Percentiles rank a stretch among this genome's conserved stretches.
These are phyloP conservation scores for Exophiala xenobiotica DNA, from an alignment of 2,329 filamentous ascomycete genomes.

Conservation along the genomic window DNA sequence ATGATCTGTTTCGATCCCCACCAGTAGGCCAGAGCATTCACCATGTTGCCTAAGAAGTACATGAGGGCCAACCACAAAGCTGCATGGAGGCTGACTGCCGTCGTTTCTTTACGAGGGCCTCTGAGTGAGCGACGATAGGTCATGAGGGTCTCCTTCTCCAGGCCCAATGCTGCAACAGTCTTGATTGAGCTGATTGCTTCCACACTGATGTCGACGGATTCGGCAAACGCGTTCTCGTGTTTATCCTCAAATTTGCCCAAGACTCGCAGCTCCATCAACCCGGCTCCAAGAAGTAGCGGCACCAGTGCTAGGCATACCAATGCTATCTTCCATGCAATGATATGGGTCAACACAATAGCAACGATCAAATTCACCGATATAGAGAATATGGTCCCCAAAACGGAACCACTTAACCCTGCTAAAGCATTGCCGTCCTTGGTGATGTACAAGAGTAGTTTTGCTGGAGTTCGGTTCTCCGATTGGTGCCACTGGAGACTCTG, in stretches of 20 bases:
- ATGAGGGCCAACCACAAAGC: constrained; percentile 48
- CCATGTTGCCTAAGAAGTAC: constrained; percentile 39
- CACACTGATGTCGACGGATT: constrained; percentile 52
- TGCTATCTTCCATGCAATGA: constrained; percentile 74
- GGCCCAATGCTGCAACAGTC: constrained; percentile 52
- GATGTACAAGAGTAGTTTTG: constrained; percentile 64
- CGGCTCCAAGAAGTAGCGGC: constrained; percentile 66
- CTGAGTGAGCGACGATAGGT: constrained; percentile 48
- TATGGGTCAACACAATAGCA: constrained; percentile 66
- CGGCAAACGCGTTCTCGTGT: constrained; percentile 52
- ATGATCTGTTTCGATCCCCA: constrained; percentile 72
- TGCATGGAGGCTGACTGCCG: constrained; percentile 48
- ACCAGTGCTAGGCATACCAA: constrained; percentile 68
- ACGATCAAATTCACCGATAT: constrained; percentile 63
- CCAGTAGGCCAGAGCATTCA: constrained; percentile 60
- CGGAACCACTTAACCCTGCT: constrained; percentile 55
- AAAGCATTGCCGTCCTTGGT: constrained; percentile 68
- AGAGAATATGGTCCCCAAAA: constrained; percentile 24
- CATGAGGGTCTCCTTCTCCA: constrained; percentile 50
- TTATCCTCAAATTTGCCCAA: constrained; percentile 59
- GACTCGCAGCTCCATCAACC: constrained; percentile 41
- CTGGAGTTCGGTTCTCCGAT: constrained; percentile 61
- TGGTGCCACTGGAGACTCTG: constrained; percentile 56
- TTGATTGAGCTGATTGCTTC: constrained; percentile 55
- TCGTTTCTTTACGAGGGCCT: constrained; percentile 50